A percentile compares a stretch with the other conserved stretches of the same genome.
phyloP scores from a whole-genome alignment of 345 rosid species.

The Sapria himalayana region DNA sequence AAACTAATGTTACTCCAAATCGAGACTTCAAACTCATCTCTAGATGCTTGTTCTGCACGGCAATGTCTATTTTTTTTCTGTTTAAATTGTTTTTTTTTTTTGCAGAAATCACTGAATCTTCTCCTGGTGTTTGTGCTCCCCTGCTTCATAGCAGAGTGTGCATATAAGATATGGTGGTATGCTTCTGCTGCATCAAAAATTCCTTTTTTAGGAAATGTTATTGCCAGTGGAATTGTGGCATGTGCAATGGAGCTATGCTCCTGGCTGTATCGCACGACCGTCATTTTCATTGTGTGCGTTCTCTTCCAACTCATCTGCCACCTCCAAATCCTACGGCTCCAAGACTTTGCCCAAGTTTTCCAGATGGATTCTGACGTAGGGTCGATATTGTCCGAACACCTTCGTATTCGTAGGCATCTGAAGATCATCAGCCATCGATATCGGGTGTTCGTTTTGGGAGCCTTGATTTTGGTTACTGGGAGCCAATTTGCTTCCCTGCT shows the following conservation, averaged over 20 bases:
- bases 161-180: constrained; percentile 96
- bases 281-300: constrained; percentile 66
- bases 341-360: constrained; percentile 63
- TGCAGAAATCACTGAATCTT: constrained; percentile 69
- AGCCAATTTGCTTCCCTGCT: constrained; percentile 80
- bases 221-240: constrained; percentile 56
- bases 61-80: not conserved
- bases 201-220: constrained; percentile 62
- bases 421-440: constrained; percentile 80
- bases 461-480: constrained; percentile 51
- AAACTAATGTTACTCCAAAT: no score
- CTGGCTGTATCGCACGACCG: constrained; percentile 72
- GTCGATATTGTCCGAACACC: constrained; percentile 56
- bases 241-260: constrained; percentile 68
- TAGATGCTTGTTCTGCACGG: no score
- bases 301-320: constrained; percentile 75
- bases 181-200: constrained; percentile 81
- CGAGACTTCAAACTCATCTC: no score
- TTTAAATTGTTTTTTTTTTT: not conserved
- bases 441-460: constrained; percentile 39
- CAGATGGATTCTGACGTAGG: constrained; percentile 56
- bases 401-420: constrained; percentile 62
- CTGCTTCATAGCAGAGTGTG: constrained; percentile 46
- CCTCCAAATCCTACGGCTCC: constrained; percentile 81
- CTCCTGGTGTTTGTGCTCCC: constrained; percentile 54